phyloP scores from a whole-genome alignment of 148 eudicot genomes.

The Nyssa sinensis region DNA sequence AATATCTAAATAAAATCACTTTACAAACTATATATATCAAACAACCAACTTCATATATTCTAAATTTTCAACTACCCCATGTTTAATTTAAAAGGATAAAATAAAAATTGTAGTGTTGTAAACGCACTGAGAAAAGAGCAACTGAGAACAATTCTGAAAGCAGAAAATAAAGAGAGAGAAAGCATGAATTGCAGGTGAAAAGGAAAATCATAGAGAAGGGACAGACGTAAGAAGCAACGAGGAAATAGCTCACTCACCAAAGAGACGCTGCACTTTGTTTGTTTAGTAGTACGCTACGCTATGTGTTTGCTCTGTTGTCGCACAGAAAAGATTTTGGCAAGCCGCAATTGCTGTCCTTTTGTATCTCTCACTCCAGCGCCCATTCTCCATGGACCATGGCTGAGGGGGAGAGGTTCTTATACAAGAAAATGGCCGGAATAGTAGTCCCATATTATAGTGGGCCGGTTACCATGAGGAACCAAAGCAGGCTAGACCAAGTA shows the following conservation, averaged over 20 bases:
- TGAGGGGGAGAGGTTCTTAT: not conserved
- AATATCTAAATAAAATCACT: too few relatives aligned
- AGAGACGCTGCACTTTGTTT: not conserved
- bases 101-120: not conserved
- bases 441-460: too few relatives aligned
- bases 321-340: not conserved
- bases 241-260: not conserved
- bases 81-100: too few relatives aligned
- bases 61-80: too few relatives aligned
- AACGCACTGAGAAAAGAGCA: not conserved
- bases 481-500: not conserved
- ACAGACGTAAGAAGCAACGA: constrained; percentile 3
- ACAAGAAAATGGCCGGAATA: too few relatives aligned
- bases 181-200: not conserved
- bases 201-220: not conserved
- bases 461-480: not conserved
- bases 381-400: not conserved
- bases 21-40: not conserved
- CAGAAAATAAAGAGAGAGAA: not conserved
- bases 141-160: not conserved
- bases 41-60: not conserved
- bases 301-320: constrained; percentile 16
- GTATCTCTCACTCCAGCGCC: not conserved
- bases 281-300: not conserved
- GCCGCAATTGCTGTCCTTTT: not conserved